Base-by-base conservation (phyloP, 805 yeast species). In the Zygosaccharomyces bisporus region DNA sequence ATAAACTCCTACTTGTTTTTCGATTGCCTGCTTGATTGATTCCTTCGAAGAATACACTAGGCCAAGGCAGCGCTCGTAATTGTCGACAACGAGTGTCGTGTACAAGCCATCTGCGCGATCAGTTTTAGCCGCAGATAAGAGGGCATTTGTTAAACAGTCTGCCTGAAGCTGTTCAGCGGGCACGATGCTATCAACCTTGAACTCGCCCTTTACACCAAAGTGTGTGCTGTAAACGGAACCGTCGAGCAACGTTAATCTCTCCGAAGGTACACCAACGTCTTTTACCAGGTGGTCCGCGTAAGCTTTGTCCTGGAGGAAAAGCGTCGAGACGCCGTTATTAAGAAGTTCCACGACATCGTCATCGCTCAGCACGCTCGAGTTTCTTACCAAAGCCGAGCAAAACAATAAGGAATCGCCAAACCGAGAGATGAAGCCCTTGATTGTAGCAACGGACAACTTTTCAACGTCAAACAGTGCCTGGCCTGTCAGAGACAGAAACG, bases 101-200 rank as follows among this genome's bases (percentile, higher is more conserved):
- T 68, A 90, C 34, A 91, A 74, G 0, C 89, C 91, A 64, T 93
- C 99, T 4, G 75, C 70, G 58, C 99, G 81, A 64, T 93, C 99
- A 3, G 96, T 84, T 17, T 72, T 73, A 51, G 86, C 66, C 1
- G 78, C 65, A 9, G 79, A 66, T 16, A 76, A 56, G 44, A 86
- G 13, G 3, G 55, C 43, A 4, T 51, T 35, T 10, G 52, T 45
- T 25, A 63, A 52, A 6, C 46, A 18, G 4, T 51, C 51, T 4
- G 45, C 37, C 4, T 57, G 49, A 12, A 61, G 45, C 8, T 50
- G 47, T 4, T 36, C 39, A 2, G 52, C 55, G 4, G 45, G 38
- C 3, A 44, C 34, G 9, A 50, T 34, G 19, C 45, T 45, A 27
- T 39, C 48, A 8, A 39, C 20, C n/a, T 36, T 27, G 23, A 54